These are phyloP conservation scores for Chrysoporthe deuterocubensis DNA, from an alignment of 2,329 filamentous ascomycete species.

Conservation along the genomic window DNA sequence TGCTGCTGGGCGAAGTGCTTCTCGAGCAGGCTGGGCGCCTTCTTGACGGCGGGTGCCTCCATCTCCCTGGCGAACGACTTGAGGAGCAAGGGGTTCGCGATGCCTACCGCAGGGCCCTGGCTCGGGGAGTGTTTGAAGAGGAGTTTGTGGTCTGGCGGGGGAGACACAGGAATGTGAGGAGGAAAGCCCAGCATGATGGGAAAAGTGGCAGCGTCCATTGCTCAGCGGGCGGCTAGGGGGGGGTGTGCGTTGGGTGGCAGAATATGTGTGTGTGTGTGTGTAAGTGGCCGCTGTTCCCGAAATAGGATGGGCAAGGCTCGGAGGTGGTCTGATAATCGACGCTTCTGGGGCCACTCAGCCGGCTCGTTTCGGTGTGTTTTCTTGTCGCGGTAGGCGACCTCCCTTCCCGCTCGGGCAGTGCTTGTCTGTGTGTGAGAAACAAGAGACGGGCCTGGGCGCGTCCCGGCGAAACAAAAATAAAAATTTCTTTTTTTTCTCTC, in stretches of 20 bases:
- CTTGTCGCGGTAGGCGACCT: too few relatives aligned
- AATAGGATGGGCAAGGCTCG: constrained; percentile 23
- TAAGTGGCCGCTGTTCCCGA: constrained; percentile 11
- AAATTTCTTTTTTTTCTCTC: background rate
- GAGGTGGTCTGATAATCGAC: constrained; percentile 28
- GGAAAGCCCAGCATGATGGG: constrained; percentile 29
- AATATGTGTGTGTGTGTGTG: background rate
- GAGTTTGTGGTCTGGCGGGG: constrained; percentile 43
- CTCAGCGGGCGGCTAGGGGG: background rate
- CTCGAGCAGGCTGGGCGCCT: constrained; percentile 27
- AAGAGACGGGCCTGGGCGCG: too few relatives aligned
- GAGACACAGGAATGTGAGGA: constrained; percentile 43
- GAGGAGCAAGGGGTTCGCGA: constrained; percentile 29
- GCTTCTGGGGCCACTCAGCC: constrained; percentile 28
- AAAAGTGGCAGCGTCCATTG: constrained; percentile 25
- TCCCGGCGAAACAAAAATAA: too few relatives aligned
- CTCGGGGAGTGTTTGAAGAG: constrained; percentile 35
- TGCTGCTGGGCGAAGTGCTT: constrained; percentile 27
- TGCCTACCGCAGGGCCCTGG: constrained; percentile 16
- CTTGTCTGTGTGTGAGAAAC: too few relatives aligned
- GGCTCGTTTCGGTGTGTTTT: constrained; percentile 13
- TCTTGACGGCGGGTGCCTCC: constrained; percentile 25
- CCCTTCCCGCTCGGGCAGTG: too few relatives aligned
- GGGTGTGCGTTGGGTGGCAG: background rate
- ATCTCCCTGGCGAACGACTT: constrained; percentile 33